Base-by-base conservation (phyloP, 2,329 filamentous ascomycete genomes). In the Cordyceps militaris region DNA sequence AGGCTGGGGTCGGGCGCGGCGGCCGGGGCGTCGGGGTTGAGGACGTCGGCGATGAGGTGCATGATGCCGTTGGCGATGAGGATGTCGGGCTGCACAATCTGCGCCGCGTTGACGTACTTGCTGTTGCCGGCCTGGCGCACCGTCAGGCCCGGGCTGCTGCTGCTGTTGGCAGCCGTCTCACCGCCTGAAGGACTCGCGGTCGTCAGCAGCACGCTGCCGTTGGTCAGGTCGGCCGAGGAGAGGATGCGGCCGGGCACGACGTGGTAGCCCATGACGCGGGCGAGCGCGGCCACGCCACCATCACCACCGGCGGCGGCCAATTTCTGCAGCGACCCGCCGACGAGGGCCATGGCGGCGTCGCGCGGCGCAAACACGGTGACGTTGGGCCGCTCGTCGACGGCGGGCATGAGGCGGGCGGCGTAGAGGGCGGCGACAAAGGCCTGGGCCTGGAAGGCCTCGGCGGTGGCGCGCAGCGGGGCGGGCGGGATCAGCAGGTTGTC, bases 331-430 rank as follows among this genome's bases (percentile, higher is more conserved):
- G 77, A 71, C 51, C 76, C 81, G 57, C 79, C 82, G 44, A 87
- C 80, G 26, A 73, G 69, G 34, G 78, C 73, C 71, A 88, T 84
- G 13, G 84, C 84, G 2, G 72, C 72, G 66, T 87, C 84, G 65
- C 73, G 77, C 1, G 86, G 85, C 0, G 80, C 83, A 62, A 89
- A 88, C 61, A 88, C 75, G 57, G 86, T 88, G 40, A 88, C 62
- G 64, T 70, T 69, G 40, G 69, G 65, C 8, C 70, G 66, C 13
- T 68, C 65, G 59, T 78, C 73, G 51, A 84, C 66, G 19, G 73
- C 68, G 3, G 70, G 70, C 66, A 74, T 68, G 19, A 73, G 59
- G 1, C 65, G 57, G 9, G 66, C 61, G 16, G 66, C 65, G 58
- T 71, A 71, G 7, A 73, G 64, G 8, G 60, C 66, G 13, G 70